phyloP scores from a whole-genome alignment of 331 rosid species.

The Quercus lobata region DNA sequence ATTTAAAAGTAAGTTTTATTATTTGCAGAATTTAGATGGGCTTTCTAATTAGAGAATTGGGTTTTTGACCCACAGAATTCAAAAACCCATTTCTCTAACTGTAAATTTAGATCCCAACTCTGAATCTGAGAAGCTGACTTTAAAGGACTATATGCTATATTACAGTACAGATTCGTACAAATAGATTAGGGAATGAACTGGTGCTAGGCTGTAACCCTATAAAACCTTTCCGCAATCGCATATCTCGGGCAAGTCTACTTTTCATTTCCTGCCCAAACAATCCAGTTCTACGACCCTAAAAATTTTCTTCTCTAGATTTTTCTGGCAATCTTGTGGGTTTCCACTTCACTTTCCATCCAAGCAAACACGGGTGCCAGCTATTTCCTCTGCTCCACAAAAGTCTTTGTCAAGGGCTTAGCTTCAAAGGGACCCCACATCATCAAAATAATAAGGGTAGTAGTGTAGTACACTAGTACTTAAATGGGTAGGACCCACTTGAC shows the following conservation, averaged over 20 bases:
- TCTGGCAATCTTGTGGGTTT: slow-evolving; percentile 20
- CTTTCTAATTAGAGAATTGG: no score
- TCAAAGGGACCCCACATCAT: not conserved
- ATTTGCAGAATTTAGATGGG: no score
- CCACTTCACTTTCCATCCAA: slow-evolving; percentile 29
- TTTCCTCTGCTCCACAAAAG: slow-evolving; percentile 9
- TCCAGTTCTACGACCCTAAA: not conserved
- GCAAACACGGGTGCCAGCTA: slow-evolving; percentile 43
- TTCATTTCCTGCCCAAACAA: not conserved
- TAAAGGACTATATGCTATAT: not conserved
- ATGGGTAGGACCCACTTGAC: not conserved
- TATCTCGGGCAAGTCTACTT: not conserved
- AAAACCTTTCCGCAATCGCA: not conserved
- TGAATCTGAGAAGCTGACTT: not conserved
- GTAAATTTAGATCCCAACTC: not conserved
- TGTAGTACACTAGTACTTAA: not conserved
- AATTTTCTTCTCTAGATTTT: not conserved
- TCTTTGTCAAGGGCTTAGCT: not conserved
- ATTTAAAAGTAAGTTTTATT: no score
- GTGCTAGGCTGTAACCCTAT: not conserved
- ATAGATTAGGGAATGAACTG: not conserved
- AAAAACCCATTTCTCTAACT: no score
- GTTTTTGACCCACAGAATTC: no score
- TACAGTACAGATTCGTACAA: not conserved
- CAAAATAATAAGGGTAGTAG: not conserved